phyloP scores from a whole-genome alignment of 352 stramenopile species.

The Pythium phragmiticola region DNA sequence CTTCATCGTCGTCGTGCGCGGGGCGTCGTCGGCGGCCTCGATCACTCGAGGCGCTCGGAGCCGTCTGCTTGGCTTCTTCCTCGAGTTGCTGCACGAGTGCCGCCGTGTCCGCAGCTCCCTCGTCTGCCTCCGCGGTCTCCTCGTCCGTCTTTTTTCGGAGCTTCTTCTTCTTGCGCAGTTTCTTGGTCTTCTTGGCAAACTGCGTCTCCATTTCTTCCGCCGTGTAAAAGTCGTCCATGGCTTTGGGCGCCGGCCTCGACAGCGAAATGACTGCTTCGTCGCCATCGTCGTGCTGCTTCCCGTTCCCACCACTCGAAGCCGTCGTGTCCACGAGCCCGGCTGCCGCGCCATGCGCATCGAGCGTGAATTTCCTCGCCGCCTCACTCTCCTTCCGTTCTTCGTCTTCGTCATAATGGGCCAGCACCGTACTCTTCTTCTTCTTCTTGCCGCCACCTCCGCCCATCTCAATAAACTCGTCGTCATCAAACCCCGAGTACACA shows the following conservation, averaged over 20 bases:
- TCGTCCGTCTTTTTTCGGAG: conserved; percentile 39
- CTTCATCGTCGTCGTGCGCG: conserved; percentile 9
- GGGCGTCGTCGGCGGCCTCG: conserved; percentile 54
- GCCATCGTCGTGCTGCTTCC: conserved; percentile 25
- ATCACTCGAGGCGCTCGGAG: conserved; percentile 30
- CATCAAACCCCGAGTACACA: conserved; percentile 94
- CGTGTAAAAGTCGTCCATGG: conserved; percentile 80
- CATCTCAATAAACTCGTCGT: conserved; percentile 95
- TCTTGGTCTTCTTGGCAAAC: conserved; percentile 82
- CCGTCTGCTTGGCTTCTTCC: conserved; percentile 41
- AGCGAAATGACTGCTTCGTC: conserved; percentile 61
- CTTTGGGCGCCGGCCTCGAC: conserved; percentile 46
- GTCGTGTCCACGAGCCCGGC: neutral
- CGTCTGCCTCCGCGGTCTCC: conserved; percentile 34
- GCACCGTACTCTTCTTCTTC: conserved; percentile 43
- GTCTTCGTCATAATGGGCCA: conserved; percentile 91
- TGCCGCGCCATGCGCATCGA: conserved; percentile 42
- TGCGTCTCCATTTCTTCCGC: conserved; percentile 81
- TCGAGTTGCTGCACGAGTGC: conserved; percentile 67
- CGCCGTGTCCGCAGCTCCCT: conserved; percentile 20
- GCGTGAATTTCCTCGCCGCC: conserved; percentile 49
- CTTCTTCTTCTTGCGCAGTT: conserved; percentile 70
- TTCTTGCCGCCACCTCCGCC: conserved; percentile 35
- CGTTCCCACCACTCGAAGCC: neutral
- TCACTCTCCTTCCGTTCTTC: conserved; percentile 45